These are phyloP conservation scores for Epichloe sp. DNA, from an alignment of 2,329 filamentous ascomycete species.

Conservation along the genomic window DNA sequence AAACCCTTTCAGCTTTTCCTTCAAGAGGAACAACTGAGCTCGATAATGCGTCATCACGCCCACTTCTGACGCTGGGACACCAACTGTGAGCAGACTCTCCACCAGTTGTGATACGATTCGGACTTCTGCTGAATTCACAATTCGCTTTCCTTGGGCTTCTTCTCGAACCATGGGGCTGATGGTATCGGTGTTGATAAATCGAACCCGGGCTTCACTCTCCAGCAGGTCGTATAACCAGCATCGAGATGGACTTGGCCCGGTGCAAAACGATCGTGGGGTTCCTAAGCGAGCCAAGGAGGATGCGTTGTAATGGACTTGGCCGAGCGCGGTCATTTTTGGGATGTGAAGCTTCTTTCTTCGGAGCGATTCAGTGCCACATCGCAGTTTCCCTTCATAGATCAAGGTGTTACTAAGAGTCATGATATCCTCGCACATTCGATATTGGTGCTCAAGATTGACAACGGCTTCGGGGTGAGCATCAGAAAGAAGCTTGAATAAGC, in stretches of 20 bases:
- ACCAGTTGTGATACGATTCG: constrained; percentile 69
- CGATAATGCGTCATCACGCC: constrained; percentile 97
- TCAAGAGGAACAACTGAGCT: constrained; percentile 74
- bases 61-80: constrained; percentile 63
- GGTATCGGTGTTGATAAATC: constrained; percentile 80
- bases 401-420: constrained; percentile 88
- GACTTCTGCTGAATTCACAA: constrained; percentile 78
- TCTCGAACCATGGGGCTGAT: constrained; percentile 54
- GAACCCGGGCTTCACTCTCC: constrained; percentile 57
- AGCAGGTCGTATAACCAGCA: constrained; percentile 74
- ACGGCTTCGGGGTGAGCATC: constrained; percentile 80
- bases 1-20: constrained; percentile 51
- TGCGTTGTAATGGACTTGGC: constrained; percentile 44
- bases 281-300: constrained; percentile 27
- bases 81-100: constrained; percentile 59
- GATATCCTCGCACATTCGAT: constrained; percentile 95
- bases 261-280: constrained; percentile 41
- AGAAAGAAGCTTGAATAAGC: constrained; percentile 85
- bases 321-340: constrained; percentile 49
- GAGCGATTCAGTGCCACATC: constrained; percentile 72
- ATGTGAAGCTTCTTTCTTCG: constrained; percentile 56
- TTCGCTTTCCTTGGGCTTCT: constrained; percentile 66
- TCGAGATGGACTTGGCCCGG: constrained; percentile 28
- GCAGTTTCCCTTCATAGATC: constrained; percentile 82
- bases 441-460: constrained; percentile 87